phyloP scores from a whole-genome alignment of 306 rosid species.

The Trifolium dubium region DNA sequence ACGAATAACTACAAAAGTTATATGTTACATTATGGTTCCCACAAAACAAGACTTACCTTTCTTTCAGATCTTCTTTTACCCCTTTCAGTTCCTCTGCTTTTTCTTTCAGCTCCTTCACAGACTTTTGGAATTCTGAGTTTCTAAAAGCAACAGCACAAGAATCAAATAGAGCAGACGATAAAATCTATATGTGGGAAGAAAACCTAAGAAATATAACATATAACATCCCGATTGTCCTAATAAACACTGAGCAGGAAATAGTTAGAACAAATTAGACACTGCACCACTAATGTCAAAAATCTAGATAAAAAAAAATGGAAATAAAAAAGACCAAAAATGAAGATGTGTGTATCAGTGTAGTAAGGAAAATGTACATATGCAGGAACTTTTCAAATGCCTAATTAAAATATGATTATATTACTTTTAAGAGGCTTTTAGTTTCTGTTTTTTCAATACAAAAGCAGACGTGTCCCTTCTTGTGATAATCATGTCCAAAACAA shows the following conservation, averaged over 20 bases:
- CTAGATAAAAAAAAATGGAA: neutral
- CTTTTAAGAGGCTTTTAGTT: neutral
- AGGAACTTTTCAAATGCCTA: neutral
- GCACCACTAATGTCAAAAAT: neutral
- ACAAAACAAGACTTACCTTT: conserved; percentile 57
- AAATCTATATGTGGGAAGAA: neutral
- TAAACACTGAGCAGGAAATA: neutral
- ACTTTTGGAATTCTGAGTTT: conserved; percentile 71
- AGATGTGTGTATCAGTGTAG: neutral
- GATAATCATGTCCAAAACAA: neutral
- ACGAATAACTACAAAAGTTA: conserved; percentile 36
- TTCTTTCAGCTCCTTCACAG: conserved; percentile 79
- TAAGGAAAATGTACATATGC: neutral
- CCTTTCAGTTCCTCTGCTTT: conserved; percentile 81
- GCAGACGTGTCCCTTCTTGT: neutral
- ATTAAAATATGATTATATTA: neutral
- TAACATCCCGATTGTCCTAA: conserved; percentile 1
- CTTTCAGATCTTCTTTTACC: conserved; percentile 76
- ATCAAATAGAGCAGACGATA: conserved; percentile 2
- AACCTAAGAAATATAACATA: conserved; percentile 8
- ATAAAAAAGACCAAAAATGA: neutral
- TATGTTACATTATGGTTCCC: conserved; percentile 25
- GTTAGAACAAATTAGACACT: neutral
- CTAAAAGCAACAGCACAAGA: conserved; percentile 48
- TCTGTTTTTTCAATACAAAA: neutral